Conservation (phyloP, 257 asterid genomes). For the Petunia secreta region DNA sequence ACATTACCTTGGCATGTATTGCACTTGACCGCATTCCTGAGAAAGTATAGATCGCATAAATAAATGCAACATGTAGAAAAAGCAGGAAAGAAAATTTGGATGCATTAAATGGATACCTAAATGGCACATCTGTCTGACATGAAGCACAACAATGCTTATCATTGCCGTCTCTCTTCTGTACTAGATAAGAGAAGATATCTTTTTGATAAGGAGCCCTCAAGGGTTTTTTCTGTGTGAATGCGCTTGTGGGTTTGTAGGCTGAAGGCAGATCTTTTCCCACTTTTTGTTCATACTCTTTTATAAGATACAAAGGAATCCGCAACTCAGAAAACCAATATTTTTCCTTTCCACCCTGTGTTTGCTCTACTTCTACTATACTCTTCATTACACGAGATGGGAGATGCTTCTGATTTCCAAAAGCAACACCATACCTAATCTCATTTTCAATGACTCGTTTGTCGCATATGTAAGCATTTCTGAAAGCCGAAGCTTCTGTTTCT, state of each 20-base stretch:
- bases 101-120: constrained; percentile 51
- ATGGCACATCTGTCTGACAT: constrained; percentile 57
- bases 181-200: constrained; percentile 58
- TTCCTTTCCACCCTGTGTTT: constrained; percentile 59
- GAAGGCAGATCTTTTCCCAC: constrained; percentile 33
- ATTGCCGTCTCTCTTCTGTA: constrained; percentile 53
- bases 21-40: constrained; percentile 76
- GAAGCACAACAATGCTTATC: constrained; percentile 51
- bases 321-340: constrained; percentile 81
- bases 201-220: constrained; percentile 45
- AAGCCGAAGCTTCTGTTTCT: constrained; percentile 74
- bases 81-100: constrained; percentile 23
- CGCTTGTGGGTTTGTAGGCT: constrained; percentile 38
- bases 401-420: constrained; percentile 78
- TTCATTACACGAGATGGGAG: constrained; percentile 85
- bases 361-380: constrained; percentile 58
- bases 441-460: constrained; percentile 54
- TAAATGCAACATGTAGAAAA: constrained; percentile 23
- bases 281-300: constrained; percentile 72
- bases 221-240: constrained; percentile 46
- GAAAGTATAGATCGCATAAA: constrained; percentile 34
- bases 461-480: constrained; percentile 71
- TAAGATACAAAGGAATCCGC: constrained; percentile 71
- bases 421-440: constrained; percentile 67
- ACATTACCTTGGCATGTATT: constrained; percentile 72